Evolutionary conservation across 2,329 filamentous ascomycete species (phyloP).

Genomic region (Rugonectria rugulosa): DNA sequence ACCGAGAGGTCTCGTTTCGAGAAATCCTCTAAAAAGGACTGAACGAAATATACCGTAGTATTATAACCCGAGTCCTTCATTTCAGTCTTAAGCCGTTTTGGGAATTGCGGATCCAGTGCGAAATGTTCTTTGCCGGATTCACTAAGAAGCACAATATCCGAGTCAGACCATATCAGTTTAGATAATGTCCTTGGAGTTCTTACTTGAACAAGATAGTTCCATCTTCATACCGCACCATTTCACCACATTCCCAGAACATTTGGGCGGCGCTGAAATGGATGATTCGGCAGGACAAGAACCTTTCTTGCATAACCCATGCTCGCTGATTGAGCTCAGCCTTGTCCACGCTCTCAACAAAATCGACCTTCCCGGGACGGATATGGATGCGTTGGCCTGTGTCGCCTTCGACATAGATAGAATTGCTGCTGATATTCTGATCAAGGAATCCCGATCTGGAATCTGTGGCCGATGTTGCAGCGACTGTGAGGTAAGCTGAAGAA

Average conservation of each 20-base stretch:
- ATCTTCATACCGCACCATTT: no score
- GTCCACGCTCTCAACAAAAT: constrained; percentile 13
- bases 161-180: no score
- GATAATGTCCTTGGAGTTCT: no score
- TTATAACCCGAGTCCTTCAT: no score
- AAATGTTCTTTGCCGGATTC: no score
- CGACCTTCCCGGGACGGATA: constrained; percentile 3
- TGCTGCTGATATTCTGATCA: background rate
- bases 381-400: background rate
- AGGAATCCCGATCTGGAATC: constrained; percentile 13
- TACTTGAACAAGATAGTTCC: no score
- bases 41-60: no score
- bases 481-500: constrained; percentile 10
- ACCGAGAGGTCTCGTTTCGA: no score
- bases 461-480: constrained; percentile 6
- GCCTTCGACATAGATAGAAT: constrained; percentile 1
- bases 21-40: no score
- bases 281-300: constrained; percentile 19
- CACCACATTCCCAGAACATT: constrained; percentile 23
- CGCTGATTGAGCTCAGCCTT: constrained; percentile 12
- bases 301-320: constrained; percentile 24
- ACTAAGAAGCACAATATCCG: no score
- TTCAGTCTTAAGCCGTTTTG: no score
- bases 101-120: no score
- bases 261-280: constrained; percentile 22